These are phyloP conservation scores for Hyaloperonospora brassicae DNA, from an alignment of 352 stramenopile species.

Conservation along the genomic window DNA sequence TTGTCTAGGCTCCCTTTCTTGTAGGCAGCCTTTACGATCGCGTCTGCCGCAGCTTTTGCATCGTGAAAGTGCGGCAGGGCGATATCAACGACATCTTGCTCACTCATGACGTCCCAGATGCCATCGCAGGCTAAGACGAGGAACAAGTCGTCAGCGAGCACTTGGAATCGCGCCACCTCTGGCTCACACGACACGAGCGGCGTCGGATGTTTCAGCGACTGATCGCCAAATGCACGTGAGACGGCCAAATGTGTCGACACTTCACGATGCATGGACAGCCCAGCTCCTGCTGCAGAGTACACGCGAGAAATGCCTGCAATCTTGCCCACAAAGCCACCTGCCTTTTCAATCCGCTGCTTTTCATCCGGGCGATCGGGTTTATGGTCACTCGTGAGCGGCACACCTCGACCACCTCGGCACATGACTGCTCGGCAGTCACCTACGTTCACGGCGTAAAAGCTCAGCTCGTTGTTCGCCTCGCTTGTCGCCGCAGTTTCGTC, in stretches of 20 bases:
- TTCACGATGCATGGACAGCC: slow-evolving; percentile 24
- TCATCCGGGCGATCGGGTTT: slow-evolving; percentile 46
- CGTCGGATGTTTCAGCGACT: slow-evolving; percentile 38
- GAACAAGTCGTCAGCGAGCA: slow-evolving; percentile 43
- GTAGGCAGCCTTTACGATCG: slow-evolving; percentile 52
- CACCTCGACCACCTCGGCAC: slow-evolving; percentile 30
- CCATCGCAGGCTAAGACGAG: slow-evolving; percentile 55
- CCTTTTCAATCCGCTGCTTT: slow-evolving; percentile 36
- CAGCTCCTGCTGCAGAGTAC: slow-evolving; percentile 38
- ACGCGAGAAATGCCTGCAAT: slow-evolving; percentile 44
- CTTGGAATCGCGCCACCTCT: slow-evolving; percentile 30
- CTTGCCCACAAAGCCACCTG: slow-evolving; percentile 43
- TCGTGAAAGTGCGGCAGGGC: slow-evolving; percentile 32
- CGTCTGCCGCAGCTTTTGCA: slow-evolving; percentile 34
- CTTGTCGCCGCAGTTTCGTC: not conserved
- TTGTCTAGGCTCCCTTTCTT: slow-evolving; percentile 48
- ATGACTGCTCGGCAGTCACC: slow-evolving; percentile 61
- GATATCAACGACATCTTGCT: slow-evolving; percentile 48
- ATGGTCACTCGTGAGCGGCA: slow-evolving; percentile 48
- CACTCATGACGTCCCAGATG: slow-evolving; percentile 55
- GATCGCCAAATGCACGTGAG: slow-evolving; percentile 54
- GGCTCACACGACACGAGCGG: slow-evolving; percentile 45
- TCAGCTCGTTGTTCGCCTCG: slow-evolving; percentile 9
- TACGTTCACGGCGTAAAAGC: slow-evolving; percentile 50
- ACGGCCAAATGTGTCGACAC: slow-evolving; percentile 42